A percentile compares a stretch with the other conserved stretches of the same genome.
Conservation (phyloP, 306 rosid species). For the Abrus precatorius region DNA sequence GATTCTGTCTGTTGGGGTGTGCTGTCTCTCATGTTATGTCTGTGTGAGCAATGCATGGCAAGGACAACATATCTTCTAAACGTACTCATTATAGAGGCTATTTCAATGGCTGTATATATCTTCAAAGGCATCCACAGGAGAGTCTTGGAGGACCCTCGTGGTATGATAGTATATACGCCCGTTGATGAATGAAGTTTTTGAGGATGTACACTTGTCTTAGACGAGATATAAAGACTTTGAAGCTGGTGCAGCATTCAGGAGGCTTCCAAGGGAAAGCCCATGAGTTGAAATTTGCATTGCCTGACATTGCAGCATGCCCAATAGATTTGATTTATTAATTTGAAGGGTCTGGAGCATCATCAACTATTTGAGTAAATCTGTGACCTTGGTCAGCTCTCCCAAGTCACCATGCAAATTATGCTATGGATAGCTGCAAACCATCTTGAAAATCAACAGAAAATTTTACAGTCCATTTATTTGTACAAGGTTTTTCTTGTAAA, state of each 20-base stretch:
- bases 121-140: constrained; percentile 33
- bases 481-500: constrained; percentile 48
- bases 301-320: constrained; percentile 11
- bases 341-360: constrained; percentile 38
- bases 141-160: constrained; percentile 41
- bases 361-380: constrained; percentile 17
- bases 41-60: constrained; percentile 28
- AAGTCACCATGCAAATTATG: constrained; percentile 32
- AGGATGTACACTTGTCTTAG: constrained; percentile 13
- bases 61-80: constrained; percentile 32
- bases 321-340: constrained; percentile 36
- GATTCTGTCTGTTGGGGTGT: constrained; percentile 37
- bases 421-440: constrained; percentile 27
- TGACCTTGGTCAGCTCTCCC: constrained; percentile 28
- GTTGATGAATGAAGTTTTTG: constrained; percentile 12
- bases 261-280: constrained; percentile 21
- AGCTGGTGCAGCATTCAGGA: constrained; percentile 33
- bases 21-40: constrained; percentile 38
- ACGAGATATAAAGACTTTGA: constrained; percentile 26
- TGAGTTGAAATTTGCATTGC: constrained; percentile 35
- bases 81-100: constrained; percentile 38
- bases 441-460: constrained; percentile 25
- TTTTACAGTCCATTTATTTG: constrained; percentile 12
- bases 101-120: constrained; percentile 38
- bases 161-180: constrained; percentile 25